Base-by-base conservation (phyloP, 2,329 filamentous ascomycete genomes). In the Alternaria postmessia region DNA sequence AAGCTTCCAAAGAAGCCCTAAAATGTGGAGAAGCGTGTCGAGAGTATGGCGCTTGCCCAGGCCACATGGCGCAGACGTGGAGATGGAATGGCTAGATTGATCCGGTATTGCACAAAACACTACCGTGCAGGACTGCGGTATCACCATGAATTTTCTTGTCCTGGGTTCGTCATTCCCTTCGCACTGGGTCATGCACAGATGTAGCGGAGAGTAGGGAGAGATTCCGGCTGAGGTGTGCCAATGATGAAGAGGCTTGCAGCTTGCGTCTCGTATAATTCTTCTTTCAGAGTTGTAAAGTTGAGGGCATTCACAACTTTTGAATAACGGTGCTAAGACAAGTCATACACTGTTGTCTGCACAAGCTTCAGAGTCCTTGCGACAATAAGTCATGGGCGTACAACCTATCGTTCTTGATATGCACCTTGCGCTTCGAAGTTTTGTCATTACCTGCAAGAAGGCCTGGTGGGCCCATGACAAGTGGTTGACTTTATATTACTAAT, bases 1-100 rank as follows among this genome's bases (percentile, higher is more conserved):
- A 58, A 48, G 52, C 52, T 53, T 62, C 34, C 30, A 57, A 49
- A 49, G 51, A 62, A 56, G 56, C 51, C 62, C 62, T 62, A 66
- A 68, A 68, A 64, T 73, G 71, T 70, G 71, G 73, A 71, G 70
- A 68, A 70, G 67, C 38, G 32, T 51, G 68, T 70, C 69, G 71
- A 73, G 67, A 48, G 20, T 46, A 54, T 57, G 57, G 63, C 46
- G 47, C 44, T 44, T 48, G 66, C 58, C 60, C 57, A 51, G 61
- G 52, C 51, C 54, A 59, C 53, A 60, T 62, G 59, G 58, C 62
- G 65, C 64, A 68, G 62, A 60, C 62, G 49, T 61, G 51, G 48
- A 57, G 42, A 57, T 62, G 56, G 49, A 46, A 44, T 49, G 57
- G 61, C 54, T 65, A 59, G 26, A 62, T 62, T 53, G 55, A 60